Percentiles rank a stretch among this genome's conserved stretches.
Evolutionary conservation across 2,329 filamentous ascomycete genomes (phyloP).

Genomic region (Pseudogymnoascus sp.): DNA sequence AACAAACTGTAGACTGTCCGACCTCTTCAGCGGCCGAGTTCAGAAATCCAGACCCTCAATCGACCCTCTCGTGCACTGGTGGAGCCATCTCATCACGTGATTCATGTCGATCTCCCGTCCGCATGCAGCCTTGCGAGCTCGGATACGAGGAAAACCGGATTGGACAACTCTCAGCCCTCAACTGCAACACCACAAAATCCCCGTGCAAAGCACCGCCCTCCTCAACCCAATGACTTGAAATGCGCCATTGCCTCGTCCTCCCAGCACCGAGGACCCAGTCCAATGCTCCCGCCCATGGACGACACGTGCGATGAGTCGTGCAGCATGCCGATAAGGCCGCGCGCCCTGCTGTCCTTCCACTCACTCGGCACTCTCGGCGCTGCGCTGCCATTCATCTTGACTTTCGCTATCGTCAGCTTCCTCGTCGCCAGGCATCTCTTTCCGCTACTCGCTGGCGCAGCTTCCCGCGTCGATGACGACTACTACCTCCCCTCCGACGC

Average conservation of each 20-base stretch:
- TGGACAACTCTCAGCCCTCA: background rate
- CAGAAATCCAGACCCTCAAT: background rate
- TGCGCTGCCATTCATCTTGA: slow-evolving; percentile 57
- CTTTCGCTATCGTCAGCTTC: slow-evolving; percentile 56
- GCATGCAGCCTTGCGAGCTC: slow-evolving; percentile 6
- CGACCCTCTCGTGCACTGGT: background rate
- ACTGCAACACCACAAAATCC: background rate
- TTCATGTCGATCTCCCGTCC: background rate
- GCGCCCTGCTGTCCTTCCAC: background rate
- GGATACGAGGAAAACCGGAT: background rate
- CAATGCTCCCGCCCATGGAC: slow-evolving; percentile 23
- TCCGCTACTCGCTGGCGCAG: slow-evolving; percentile 56
- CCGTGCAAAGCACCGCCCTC: background rate
- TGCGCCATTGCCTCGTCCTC: background rate
- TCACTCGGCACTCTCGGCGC: background rate
- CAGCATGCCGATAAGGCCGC: background rate
- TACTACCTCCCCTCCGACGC: slow-evolving; percentile 55
- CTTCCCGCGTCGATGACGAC: slow-evolving; percentile 47
- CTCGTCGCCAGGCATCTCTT: slow-evolving; percentile 62
- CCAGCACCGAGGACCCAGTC: slow-evolving; percentile 15
- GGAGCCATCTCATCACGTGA: background rate
- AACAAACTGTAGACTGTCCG: background rate
- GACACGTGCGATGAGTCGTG: slow-evolving; percentile 22
- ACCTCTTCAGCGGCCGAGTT: background rate
- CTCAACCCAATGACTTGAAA: slow-evolving; percentile 5